A percentile compares a stretch with the other conserved stretches of the same genome.
Conservation (phyloP, 352 stramenopile species). For the Plasmopara viticola region DNA sequence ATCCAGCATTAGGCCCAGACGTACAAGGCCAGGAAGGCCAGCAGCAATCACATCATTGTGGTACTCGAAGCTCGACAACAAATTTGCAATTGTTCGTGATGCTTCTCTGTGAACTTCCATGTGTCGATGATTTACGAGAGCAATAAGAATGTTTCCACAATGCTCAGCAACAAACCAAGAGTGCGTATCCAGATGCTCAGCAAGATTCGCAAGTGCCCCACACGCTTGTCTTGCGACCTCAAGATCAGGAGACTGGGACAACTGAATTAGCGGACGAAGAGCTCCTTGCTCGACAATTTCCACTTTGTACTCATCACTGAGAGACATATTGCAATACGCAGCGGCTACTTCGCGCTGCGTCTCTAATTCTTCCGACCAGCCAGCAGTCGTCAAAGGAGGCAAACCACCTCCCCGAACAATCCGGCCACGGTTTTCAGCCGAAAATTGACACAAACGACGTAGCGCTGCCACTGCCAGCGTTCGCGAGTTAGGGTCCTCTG, state of each 20-base stretch:
- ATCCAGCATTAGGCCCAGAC: slow-evolving; percentile 86
- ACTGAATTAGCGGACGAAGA: slow-evolving; percentile 71
- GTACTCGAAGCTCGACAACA: slow-evolving; percentile 90
- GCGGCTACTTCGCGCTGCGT: slow-evolving; percentile 92
- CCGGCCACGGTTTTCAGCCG: slow-evolving; percentile 77
- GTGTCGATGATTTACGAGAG: slow-evolving; percentile 76
- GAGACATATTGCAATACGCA: slow-evolving; percentile 91
- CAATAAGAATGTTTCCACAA: slow-evolving; percentile 68
- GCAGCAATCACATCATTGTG: slow-evolving; percentile 89
- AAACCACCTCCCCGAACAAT: slow-evolving; percentile 86
- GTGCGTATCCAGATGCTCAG: slow-evolving; percentile 92
- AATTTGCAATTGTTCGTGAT: slow-evolving; percentile 88
- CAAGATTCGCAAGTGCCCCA: slow-evolving; percentile 90
- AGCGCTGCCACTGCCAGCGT: slow-evolving; percentile 91
- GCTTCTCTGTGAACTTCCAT: slow-evolving; percentile 94
- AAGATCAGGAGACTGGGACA: slow-evolving; percentile 86
- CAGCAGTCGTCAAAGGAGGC: slow-evolving; percentile 75
- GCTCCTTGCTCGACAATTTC: slow-evolving; percentile 81
- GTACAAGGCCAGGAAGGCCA: slow-evolving; percentile 86
- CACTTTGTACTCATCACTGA: slow-evolving; percentile 89
- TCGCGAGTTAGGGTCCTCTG: slow-evolving; percentile 84
- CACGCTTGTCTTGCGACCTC: slow-evolving; percentile 90
- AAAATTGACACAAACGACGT: slow-evolving; percentile 88
- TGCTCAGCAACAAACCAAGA: slow-evolving; percentile 71
- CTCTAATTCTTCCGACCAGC: slow-evolving; percentile 87